A percentile compares a stretch with the other conserved stretches of the same genome.
These are phyloP conservation scores for Ajuga chamaepitys DNA, from an alignment of 257 asterid species.

Conservation along the genomic window DNA sequence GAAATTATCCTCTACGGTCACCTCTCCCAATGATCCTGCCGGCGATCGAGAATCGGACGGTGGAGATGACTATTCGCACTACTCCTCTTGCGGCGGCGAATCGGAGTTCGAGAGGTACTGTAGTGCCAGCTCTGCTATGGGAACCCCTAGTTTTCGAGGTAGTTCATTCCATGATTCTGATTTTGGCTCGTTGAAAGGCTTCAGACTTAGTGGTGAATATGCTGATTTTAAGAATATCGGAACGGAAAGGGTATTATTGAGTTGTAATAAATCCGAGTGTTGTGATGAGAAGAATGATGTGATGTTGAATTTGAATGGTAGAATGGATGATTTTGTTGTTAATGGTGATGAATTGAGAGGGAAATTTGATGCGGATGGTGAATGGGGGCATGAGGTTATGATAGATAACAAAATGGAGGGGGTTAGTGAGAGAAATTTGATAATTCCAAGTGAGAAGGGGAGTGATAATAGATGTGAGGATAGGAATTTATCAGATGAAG, in stretches of 20 bases:
- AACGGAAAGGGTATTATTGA: slow-evolving; percentile 31
- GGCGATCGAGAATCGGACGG: slow-evolving; percentile 60
- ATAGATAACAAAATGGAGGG: slow-evolving; percentile 13
- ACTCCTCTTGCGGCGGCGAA: slow-evolving; percentile 75
- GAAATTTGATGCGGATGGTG: slow-evolving; percentile 29
- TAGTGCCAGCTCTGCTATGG: slow-evolving; percentile 85
- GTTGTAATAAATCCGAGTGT: slow-evolving; percentile 16
- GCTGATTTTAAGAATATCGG: slow-evolving; percentile 24
- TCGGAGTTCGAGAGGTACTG: slow-evolving; percentile 85
- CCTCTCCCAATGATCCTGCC: slow-evolving; percentile 35
- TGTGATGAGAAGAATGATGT: slow-evolving; percentile 23
- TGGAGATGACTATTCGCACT: slow-evolving; percentile 56
- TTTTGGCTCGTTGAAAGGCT: slow-evolving; percentile 52
- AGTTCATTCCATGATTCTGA: slow-evolving; percentile 53
- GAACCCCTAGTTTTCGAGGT: slow-evolving; percentile 69
- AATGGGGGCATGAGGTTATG: slow-evolving; percentile 22
- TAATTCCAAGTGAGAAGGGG: slow-evolving; percentile 12
- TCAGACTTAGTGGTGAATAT: slow-evolving; percentile 55
- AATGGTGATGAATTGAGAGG: slow-evolving; percentile 25
- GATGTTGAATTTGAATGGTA: slow-evolving; percentile 23
- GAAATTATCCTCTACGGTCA: slow-evolving; percentile 28
- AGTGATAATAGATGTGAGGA: slow-evolving; percentile 20
- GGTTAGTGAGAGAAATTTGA: neutral
- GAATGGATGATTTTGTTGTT: slow-evolving; percentile 21
- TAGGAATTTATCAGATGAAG: slow-evolving; percentile 38